Evolutionary conservation across 768 basidiomycete species (phyloP).

Genomic region (Amanita inopinata): DNA sequence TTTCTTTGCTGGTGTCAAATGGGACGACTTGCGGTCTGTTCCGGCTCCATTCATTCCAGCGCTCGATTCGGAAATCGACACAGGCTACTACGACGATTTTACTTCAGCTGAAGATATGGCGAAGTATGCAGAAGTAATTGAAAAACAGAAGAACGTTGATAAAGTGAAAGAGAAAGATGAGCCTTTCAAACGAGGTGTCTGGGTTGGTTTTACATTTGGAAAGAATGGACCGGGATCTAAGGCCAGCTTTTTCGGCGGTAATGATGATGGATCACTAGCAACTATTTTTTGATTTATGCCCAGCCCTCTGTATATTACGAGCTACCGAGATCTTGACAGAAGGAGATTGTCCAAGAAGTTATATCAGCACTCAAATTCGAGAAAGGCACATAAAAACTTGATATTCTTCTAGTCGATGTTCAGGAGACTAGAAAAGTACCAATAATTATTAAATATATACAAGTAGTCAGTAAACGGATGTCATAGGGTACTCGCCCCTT

Average conservation of each 20-base stretch:
- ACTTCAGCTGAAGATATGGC: constrained; percentile 89
- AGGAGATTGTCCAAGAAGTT: no score
- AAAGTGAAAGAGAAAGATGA: constrained; percentile 86
- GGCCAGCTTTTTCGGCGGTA: constrained; percentile 25
- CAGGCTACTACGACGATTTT: constrained; percentile 92
- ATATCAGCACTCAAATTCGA: no score
- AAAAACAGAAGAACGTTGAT: constrained; percentile 94
- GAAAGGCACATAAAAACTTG: no score
- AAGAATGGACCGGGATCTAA: constrained; percentile 69
- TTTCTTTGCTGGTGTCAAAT: constrained; percentile 72
- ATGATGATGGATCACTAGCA: constrained; percentile 43
- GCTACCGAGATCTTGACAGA: no score
- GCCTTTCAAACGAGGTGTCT: constrained; percentile 58
- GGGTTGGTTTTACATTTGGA: constrained; percentile 90
- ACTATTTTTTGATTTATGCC: constrained; percentile 52
- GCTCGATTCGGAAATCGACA: constrained; percentile 89
- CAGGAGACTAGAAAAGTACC: no score
- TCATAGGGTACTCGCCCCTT: no score
- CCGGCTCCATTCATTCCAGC: constrained; percentile 90
- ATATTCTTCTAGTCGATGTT: no score
- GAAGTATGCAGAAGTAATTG: constrained; percentile 96
- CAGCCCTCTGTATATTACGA: no score
- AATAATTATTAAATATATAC: no score
- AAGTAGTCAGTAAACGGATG: no score
- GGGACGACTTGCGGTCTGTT: constrained; percentile 69